Conservation (phyloP, 1,284 basidiomycete species). For the Boletus mariae region DNA sequence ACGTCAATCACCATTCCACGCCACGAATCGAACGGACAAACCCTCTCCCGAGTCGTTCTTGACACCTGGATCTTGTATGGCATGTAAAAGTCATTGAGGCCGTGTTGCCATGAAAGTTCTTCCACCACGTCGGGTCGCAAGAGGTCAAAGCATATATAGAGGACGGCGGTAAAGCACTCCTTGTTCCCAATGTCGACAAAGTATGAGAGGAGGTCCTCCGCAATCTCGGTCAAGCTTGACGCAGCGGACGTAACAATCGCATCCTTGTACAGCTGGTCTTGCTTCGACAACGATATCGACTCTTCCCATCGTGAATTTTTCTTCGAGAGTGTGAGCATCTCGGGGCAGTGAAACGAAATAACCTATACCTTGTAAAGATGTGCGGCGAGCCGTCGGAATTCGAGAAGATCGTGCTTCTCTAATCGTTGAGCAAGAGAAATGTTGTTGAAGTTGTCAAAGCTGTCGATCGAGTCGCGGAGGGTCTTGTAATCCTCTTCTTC, state of each 20-base stretch:
- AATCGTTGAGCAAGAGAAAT: conserved; percentile 83
- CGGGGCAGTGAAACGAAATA: neutral
- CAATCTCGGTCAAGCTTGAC: conserved; percentile 79
- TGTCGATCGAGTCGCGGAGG: conserved; percentile 92
- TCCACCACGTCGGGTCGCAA: conserved; percentile 89
- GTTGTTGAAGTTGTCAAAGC: conserved; percentile 97
- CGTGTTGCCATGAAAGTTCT: conserved; percentile 94
- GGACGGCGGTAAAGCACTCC: conserved; percentile 91
- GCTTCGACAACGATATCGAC: conserved; percentile 90
- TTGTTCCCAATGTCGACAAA: conserved; percentile 98
- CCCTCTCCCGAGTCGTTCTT: conserved; percentile 69
- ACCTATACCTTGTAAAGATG: conserved; percentile 84
- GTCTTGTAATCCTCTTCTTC: conserved; percentile 99
- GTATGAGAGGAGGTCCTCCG: conserved; percentile 91
- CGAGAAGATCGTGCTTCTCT: conserved; percentile 89
- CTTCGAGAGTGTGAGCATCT: conserved; percentile 37
- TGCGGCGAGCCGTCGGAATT: conserved; percentile 93
- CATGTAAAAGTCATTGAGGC: conserved; percentile 94
- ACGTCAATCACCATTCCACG: conserved; percentile 11
- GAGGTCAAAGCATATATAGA: conserved; percentile 92
- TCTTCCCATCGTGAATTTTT: conserved; percentile 96
- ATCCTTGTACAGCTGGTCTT: conserved; percentile 95
- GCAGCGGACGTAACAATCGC: conserved; percentile 90
- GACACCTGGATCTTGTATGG: conserved; percentile 90
- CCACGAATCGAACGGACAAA: conserved; percentile 27